Evolutionary conservation across 2,329 filamentous ascomycete species (phyloP).

Genomic region (Penicillium thymicola): DNA sequence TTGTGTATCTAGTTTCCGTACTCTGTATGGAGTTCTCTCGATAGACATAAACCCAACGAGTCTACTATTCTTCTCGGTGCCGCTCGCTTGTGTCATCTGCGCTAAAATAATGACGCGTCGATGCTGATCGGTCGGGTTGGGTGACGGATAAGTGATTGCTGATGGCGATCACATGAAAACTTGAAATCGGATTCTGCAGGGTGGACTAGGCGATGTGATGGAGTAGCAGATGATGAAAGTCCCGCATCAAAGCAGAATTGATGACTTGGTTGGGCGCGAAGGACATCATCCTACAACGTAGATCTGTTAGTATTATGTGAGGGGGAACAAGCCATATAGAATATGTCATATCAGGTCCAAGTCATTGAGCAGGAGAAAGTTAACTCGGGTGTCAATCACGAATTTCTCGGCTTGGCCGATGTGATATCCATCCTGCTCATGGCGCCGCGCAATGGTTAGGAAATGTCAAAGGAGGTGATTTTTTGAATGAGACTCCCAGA

Average conservation of each 20-base stretch:
- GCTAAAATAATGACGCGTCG: conserved; percentile 9
- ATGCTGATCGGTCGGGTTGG: conserved; percentile 5
- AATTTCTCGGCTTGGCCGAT: not conserved
- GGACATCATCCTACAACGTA: not conserved
- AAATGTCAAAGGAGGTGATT: not conserved
- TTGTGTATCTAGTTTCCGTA: not conserved
- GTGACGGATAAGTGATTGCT: not conserved
- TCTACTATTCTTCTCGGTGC: not conserved
- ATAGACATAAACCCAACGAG: not conserved
- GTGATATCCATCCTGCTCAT: not conserved
- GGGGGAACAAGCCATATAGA: not conserved
- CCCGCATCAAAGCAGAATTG: not conserved
- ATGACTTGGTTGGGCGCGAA: not conserved
- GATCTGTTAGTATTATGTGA: not conserved
- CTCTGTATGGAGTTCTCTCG: not conserved
- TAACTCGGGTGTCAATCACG: not conserved
- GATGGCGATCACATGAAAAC: not conserved
- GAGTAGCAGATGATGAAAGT: not conserved
- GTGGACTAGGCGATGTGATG: not conserved
- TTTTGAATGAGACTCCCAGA: not conserved
- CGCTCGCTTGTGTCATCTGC: conserved; percentile 2
- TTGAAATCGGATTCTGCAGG: not conserved
- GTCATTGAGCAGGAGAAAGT: not conserved
- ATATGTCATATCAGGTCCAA: not conserved
- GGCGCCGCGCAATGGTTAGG: not conserved